Conservation (phyloP, 495 filamentous ascomycete species). For the Terfezia claveryi region DNA sequence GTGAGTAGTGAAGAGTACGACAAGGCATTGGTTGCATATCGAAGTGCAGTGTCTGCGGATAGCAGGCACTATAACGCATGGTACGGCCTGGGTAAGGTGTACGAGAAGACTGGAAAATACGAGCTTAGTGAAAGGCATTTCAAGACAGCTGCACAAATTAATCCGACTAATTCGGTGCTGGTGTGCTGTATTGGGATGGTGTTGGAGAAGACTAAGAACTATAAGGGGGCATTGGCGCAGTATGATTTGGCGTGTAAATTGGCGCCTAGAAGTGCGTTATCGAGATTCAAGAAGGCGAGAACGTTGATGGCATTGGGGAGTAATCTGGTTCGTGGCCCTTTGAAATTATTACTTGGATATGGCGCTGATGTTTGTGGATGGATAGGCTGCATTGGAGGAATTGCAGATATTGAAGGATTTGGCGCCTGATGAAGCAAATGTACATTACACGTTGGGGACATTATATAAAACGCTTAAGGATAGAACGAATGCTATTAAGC, state of each 20-base stretch:
- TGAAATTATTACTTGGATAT: background rate
- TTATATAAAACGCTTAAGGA: slow-evolving; percentile 62
- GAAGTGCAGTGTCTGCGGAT: slow-evolving; percentile 62
- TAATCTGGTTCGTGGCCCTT: slow-evolving; percentile 7
- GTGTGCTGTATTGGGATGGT: slow-evolving; percentile 79
- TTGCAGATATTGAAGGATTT: slow-evolving; percentile 66
- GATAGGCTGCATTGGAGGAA: slow-evolving; percentile 47
- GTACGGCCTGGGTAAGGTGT: slow-evolving; percentile 83
- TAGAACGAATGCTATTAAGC: slow-evolving; percentile 60
- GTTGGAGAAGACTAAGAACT: slow-evolving; percentile 66
- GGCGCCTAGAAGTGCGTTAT: slow-evolving; percentile 57
- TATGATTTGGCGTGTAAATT: slow-evolving; percentile 62
- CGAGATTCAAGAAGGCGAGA: slow-evolving; percentile 79
- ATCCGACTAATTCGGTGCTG: slow-evolving; percentile 74
- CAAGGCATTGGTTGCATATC: slow-evolving; percentile 69
- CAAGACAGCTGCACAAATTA: slow-evolving; percentile 61
- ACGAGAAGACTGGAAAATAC: slow-evolving; percentile 84
- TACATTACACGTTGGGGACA: slow-evolving; percentile 78
- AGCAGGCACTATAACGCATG: slow-evolving; percentile 88
- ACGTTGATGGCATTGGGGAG: slow-evolving; percentile 59
- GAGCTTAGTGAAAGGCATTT: slow-evolving; percentile 82
- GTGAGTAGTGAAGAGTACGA: slow-evolving; percentile 94
- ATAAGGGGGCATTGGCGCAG: slow-evolving; percentile 48
- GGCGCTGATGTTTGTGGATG: background rate
- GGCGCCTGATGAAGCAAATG: slow-evolving; percentile 83